Percentiles rank a stretch among this genome's conserved stretches.
phyloP scores from a whole-genome alignment of 176 grass and related monocot genomes.

The Cocos nucifera region DNA sequence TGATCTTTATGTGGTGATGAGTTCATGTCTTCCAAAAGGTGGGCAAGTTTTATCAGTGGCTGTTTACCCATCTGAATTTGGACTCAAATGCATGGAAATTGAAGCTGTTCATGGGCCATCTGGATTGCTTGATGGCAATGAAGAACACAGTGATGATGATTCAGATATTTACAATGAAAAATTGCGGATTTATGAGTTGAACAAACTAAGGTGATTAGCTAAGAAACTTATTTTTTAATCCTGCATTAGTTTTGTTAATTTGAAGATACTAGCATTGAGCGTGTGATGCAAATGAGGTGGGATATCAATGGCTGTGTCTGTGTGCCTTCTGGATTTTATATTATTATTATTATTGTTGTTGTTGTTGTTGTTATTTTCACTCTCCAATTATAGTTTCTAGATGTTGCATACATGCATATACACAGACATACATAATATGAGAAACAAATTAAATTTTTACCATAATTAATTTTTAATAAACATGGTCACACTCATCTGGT shows the following conservation, averaged over 20 bases:
- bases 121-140: constrained; percentile 36
- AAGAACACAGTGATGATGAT: constrained; percentile 15
- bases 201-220: constrained; percentile 58
- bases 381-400: too few species aligned
- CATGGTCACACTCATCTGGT: too few species aligned
- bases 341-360: too few species aligned
- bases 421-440: too few species aligned
- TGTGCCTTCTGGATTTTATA: too few species aligned
- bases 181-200: constrained; percentile 72
- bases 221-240: constrained; percentile 10
- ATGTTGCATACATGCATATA: too few species aligned
- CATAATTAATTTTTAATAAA: too few species aligned
- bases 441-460: too few species aligned
- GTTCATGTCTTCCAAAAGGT: constrained; percentile 55
- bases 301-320: too few species aligned
- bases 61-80: constrained; percentile 86
- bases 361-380: too few species aligned
- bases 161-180: constrained; percentile 57
- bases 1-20: constrained; percentile 90
- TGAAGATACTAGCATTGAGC: too few species aligned
- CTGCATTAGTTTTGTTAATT: neutral
- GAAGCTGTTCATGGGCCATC: constrained; percentile 54
- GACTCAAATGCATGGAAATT: constrained; percentile 71
- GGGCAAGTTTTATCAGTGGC: constrained; percentile 55
- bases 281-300: too few species aligned